Conservation (phyloP, 192 early-diverging fungal genomes). For the Kappamyces sp. region DNA sequence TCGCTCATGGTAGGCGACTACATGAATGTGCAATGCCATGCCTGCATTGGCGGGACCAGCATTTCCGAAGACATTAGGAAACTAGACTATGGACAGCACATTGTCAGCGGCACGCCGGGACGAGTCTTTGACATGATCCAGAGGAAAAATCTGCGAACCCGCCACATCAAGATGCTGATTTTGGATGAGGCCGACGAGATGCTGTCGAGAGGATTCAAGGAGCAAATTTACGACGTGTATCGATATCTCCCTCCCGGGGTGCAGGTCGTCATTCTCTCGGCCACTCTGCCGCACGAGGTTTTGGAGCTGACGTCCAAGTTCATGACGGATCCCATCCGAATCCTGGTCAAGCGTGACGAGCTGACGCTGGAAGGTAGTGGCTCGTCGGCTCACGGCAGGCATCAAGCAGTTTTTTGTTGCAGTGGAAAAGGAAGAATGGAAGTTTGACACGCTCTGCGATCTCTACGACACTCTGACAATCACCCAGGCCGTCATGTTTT, state of each 20-base stretch:
- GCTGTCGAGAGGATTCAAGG: constrained; percentile 97
- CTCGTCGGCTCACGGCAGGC: too few relatives aligned
- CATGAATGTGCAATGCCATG: constrained; percentile 90
- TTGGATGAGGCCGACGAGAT: constrained; percentile 99
- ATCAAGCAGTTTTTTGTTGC: constrained; percentile 96
- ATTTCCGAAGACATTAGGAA: constrained; percentile 83
- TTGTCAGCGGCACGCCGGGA: constrained; percentile 97
- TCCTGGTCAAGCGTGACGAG: constrained; percentile 97
- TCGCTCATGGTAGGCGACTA: constrained; percentile 56
- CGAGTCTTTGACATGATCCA: constrained; percentile 99
- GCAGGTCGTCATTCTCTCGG: constrained; percentile 95
- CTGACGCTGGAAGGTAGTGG: constrained; percentile 79
- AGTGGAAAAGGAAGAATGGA: constrained; percentile 99
- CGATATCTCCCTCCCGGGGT: constrained; percentile 79
- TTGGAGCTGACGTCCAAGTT: constrained; percentile 95
- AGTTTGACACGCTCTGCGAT: constrained; percentile 97
- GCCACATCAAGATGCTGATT: constrained; percentile 93
- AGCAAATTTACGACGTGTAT: constrained; percentile 97
- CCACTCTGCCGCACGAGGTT: constrained; percentile 94
- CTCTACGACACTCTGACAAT: constrained; percentile 97
- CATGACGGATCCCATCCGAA: constrained; percentile 98
- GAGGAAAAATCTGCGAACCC: constrained; percentile 76
- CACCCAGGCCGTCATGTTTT: constrained; percentile 99
- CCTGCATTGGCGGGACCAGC: constrained; percentile 96
- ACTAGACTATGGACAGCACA: constrained; percentile 76